These are phyloP conservation scores for Hyphopichia pseudoburtonii DNA, from an alignment of 1,139 yeast species.

Conservation along the genomic window DNA sequence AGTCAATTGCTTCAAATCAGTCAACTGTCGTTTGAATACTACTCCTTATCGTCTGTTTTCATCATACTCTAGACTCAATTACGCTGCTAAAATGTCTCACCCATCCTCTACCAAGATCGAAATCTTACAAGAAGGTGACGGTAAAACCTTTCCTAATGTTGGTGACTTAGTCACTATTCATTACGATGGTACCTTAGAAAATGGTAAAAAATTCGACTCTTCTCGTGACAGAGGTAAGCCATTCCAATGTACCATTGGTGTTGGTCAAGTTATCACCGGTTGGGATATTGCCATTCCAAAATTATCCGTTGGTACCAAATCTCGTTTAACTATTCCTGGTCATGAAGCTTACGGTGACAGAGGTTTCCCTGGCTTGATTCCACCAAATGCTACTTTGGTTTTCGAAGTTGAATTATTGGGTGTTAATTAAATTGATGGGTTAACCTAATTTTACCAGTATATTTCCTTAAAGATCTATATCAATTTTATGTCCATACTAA, in stretches of 20 bases:
- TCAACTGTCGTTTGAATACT: constrained; percentile 2
- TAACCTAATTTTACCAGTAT: too few relatives aligned
- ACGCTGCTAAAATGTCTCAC: constrained; percentile 32
- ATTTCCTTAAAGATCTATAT: too few relatives aligned
- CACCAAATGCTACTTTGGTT: constrained; percentile 90
- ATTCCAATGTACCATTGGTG: constrained; percentile 90
- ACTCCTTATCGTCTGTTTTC: neutral
- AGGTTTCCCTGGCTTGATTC: constrained; percentile 95
- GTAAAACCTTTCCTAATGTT: constrained; percentile 75
- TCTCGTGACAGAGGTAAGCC: constrained; percentile 93
- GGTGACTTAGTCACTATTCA: constrained; percentile 92
- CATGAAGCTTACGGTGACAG: constrained; percentile 91
- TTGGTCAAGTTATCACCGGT: constrained; percentile 93
- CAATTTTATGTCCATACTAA: too few relatives aligned
- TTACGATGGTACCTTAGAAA: constrained; percentile 91
- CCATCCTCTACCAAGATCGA: constrained; percentile 45
- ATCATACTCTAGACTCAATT: too few relatives aligned
- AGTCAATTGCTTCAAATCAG: constrained; percentile 3
- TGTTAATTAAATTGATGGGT: constrained; percentile 53
- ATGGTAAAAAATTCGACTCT: constrained; percentile 93
- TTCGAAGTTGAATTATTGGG: constrained; percentile 90
- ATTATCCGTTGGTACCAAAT: constrained; percentile 89
- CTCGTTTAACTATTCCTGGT: constrained; percentile 88
- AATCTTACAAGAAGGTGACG: constrained; percentile 66
- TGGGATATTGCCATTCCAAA: constrained; percentile 96